A percentile compares a stretch with the other conserved stretches of the same genome.
These are phyloP conservation scores for Coniophora puteana DNA, from an alignment of 1,284 basidiomycete species.

Conservation along the genomic window DNA sequence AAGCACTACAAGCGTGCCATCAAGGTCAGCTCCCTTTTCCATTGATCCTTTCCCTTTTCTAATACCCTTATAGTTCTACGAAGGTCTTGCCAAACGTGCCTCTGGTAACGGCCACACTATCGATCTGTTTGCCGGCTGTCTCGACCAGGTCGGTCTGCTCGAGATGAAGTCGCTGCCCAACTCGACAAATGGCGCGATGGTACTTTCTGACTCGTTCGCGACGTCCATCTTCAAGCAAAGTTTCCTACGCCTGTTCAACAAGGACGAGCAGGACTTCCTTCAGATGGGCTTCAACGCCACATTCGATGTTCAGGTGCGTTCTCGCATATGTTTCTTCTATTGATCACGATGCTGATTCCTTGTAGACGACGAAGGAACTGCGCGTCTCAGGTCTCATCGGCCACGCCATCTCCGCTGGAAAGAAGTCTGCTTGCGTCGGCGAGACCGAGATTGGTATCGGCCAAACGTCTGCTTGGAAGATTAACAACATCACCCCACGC, in stretches of 20 bases:
- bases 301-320: slow-evolving; percentile 88
- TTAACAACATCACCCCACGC: slow-evolving; percentile 87
- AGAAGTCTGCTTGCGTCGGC: slow-evolving; percentile 95
- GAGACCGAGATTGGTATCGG: slow-evolving; percentile 99
- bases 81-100: slow-evolving; percentile 89
- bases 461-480: slow-evolving; percentile 98
- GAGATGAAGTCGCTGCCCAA: slow-evolving; percentile 98
- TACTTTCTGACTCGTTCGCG: slow-evolving; percentile 95
- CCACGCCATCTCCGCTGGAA: slow-evolving; percentile 95
- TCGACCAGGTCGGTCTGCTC: slow-evolving; percentile 96
- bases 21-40: slow-evolving; percentile 56
- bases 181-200: slow-evolving; percentile 95
- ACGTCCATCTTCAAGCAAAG: slow-evolving; percentile 99
- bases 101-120: slow-evolving; percentile 95
- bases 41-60: slow-evolving; percentile 6
- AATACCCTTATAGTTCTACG: slow-evolving; percentile 74
- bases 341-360: slow-evolving; percentile 4
- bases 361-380: slow-evolving; percentile 95
- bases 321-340: not conserved
- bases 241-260: slow-evolving; percentile 92
- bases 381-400: slow-evolving; percentile 98
- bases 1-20: slow-evolving; percentile 97
- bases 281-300: slow-evolving; percentile 99
- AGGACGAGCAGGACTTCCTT: slow-evolving; percentile 90
- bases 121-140: slow-evolving; percentile 95